Evolutionary conservation across 202 grass and related monocot genomes (phyloP).

Genomic region (Brachypodium distachyon): DNA sequence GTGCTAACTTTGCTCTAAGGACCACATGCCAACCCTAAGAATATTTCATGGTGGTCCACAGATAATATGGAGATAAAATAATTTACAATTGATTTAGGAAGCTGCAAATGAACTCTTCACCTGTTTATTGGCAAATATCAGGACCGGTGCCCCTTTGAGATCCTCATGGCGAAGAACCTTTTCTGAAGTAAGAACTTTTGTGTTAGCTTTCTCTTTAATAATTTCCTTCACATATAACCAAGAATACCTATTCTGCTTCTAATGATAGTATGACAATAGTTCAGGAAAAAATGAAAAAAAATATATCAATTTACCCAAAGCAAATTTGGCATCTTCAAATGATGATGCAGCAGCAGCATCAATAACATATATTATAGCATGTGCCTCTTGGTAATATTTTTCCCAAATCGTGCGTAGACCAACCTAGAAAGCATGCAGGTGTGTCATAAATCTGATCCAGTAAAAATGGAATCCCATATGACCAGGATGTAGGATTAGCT

Average conservation of each 20-base stretch:
- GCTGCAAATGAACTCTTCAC: constrained; percentile 20
- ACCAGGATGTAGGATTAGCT: background rate
- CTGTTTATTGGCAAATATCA: constrained; percentile 91
- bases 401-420: constrained; percentile 95
- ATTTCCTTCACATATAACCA: background rate
- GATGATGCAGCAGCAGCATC: constrained; percentile 61
- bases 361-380: constrained; percentile 91
- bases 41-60: background rate
- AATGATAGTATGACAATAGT: background rate
- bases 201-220: background rate
- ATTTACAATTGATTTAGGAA: background rate
- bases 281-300: background rate
- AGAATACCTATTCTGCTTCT: background rate
- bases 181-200: constrained; percentile 35
- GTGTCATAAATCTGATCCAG: constrained; percentile 9
- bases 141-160: constrained; percentile 66
- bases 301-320: constrained; percentile 43
- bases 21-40: background rate
- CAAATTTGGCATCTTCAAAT: constrained; percentile 78
- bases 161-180: constrained; percentile 84
- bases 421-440: constrained; percentile 30
- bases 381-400: constrained; percentile 91
- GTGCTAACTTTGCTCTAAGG: background rate
- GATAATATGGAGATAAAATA: background rate
- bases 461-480: background rate